Base-by-base conservation (phyloP, 805 yeast species). In the Torulaspora indica region DNA sequence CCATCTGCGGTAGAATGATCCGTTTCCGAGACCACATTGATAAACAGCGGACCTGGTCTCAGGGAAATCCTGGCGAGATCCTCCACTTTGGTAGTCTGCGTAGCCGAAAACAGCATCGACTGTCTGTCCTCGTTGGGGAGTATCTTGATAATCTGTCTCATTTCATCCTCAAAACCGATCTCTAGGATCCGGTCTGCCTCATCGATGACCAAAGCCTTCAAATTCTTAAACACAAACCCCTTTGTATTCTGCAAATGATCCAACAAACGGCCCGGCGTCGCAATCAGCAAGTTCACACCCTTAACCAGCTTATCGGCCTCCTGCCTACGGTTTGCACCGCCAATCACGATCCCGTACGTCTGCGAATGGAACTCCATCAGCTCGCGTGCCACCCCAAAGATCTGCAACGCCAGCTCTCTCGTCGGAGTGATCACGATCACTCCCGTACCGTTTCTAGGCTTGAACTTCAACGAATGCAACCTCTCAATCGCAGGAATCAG, bases 111-210 rank as follows among this genome's bases (percentile, higher is more conserved):
- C 52, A 93, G 72, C 98, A 93, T 91, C 32, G 95, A 77, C 68
- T 93, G 98, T 69, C 98, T 83, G 53, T 84, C 90, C 54, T 88
- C 91, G 49, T 79, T 84, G 35, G 98, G 98, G 59, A 93, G 73
- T 51, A 95, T 87, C 68, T 83, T 87, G 60, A 93, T 87, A 61
- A 93, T 93, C 69, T 93, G 98, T 66, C 78, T 85, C 98, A 93
- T 93, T 72, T 93, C 99, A 56, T 95, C 98, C 72, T 93, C 98
- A 71, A 93, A 93, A 50, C 98, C 98, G 60, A 90, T 89, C 67
- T 95, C 98, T 62, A 93, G 74, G 56, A 93, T 93, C 70, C 98
- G 80, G 67, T 93, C 99, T 34, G 99, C 99, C 70, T 93, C 99
- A 68, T 93, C 99, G 55, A 93, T 90, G 44, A 95, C 80, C 51